These are phyloP conservation scores for Otatea glauca DNA, from an alignment of 176 grass and related monocot species.

Conservation along the genomic window DNA sequence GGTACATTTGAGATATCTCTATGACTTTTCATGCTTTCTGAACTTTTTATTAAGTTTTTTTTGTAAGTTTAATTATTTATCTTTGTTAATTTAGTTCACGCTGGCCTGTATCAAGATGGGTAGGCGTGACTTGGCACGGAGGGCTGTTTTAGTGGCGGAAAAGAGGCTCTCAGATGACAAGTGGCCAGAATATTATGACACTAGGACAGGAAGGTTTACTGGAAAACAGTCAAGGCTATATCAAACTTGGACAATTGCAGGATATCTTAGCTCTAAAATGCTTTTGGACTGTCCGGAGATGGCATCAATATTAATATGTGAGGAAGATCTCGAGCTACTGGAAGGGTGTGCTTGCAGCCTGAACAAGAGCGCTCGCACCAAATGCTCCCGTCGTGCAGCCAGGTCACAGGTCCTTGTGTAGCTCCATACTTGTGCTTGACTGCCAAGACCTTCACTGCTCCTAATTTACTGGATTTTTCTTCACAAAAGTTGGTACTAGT, in stretches of 20 bases:
- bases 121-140: constrained; percentile 74
- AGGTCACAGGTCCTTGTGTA: constrained; percentile 90
- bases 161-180: constrained; percentile 85
- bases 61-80: constrained; percentile 25
- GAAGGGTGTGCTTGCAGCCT: constrained; percentile 88
- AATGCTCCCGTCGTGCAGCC: constrained; percentile 85
- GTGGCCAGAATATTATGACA: constrained; percentile 96
- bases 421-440: constrained; percentile 37
- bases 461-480: constrained; percentile 20
- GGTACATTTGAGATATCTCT: constrained; percentile 50
- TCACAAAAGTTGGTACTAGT: constrained; percentile 29
- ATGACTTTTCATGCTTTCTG: not conserved
- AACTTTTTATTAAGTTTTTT: constrained; percentile 6
- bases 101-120: constrained; percentile 98
- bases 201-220: constrained; percentile 81
- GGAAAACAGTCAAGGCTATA: constrained; percentile 86
- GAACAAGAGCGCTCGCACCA: constrained; percentile 80
- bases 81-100: constrained; percentile 71
- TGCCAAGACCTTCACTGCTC: constrained; percentile 5
- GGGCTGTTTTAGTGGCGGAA: constrained; percentile 79
- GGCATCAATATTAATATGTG: constrained; percentile 72
- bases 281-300: constrained; percentile 78
- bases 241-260: constrained; percentile 95
- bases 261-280: constrained; percentile 88
- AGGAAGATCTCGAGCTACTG: constrained; percentile 93